Percentiles rank a stretch among this genome's conserved stretches.
These are phyloP conservation scores for Neltuma alba DNA, from an alignment of 306 rosid genomes.

Conservation along the genomic window DNA sequence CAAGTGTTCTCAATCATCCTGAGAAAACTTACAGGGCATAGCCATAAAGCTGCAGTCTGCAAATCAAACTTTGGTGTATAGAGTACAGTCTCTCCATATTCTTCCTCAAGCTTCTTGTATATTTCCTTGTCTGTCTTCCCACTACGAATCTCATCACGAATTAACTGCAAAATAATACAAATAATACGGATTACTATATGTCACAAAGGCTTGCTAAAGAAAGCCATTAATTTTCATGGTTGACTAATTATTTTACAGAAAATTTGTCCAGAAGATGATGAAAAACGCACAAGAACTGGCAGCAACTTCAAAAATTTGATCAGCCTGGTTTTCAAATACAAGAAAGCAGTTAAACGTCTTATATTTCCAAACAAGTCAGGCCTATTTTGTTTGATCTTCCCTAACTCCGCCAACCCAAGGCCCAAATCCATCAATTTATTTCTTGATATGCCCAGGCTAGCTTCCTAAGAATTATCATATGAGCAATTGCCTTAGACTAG, in stretches of 20 bases:
- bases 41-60: slow-evolving; percentile 93
- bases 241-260: not conserved
- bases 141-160: slow-evolving; percentile 81
- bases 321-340: not conserved
- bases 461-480: not conserved
- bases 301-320: not conserved
- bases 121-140: slow-evolving; percentile 87
- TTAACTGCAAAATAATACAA: slow-evolving; percentile 58
- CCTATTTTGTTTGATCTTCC: slow-evolving; percentile 15
- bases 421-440: not conserved
- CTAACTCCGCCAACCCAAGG: not conserved
- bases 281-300: slow-evolving; percentile 1
- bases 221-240: slow-evolving; percentile 12
- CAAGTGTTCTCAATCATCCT: slow-evolving; percentile 22
- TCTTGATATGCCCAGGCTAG: not conserved
- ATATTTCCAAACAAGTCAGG: not conserved
- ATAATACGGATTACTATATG: slow-evolving; percentile 13
- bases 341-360: not conserved
- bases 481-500: not conserved
- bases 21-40: slow-evolving; percentile 66
- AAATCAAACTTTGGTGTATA: slow-evolving; percentile 90
- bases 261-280: slow-evolving; percentile 5
- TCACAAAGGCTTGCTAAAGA: slow-evolving; percentile 14
- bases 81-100: slow-evolving; percentile 82
- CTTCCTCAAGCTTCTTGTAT: slow-evolving; percentile 77